Percentiles rank a stretch among this genome's conserved stretches.
phyloP scores from a whole-genome alignment of 2,329 filamentous ascomycete species.

The Fusarium humuli region DNA sequence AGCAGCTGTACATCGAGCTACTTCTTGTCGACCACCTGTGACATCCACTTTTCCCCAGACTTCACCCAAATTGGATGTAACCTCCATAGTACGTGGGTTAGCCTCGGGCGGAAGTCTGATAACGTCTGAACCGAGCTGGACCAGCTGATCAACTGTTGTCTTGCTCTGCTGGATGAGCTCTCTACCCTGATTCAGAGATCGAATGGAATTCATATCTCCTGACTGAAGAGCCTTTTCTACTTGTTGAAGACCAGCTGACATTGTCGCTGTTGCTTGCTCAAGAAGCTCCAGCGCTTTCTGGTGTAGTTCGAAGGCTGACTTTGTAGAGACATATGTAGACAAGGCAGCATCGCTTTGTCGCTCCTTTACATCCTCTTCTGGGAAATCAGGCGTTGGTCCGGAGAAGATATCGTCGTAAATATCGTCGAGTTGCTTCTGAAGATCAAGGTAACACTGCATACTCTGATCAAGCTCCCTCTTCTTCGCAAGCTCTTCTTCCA shows the following conservation, averaged over 20 bases:
- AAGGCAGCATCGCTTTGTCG: constrained; percentile 50
- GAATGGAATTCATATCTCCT: constrained; percentile 48
- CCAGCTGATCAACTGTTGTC: constrained; percentile 23
- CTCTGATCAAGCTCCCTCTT: constrained; percentile 53
- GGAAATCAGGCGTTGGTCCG: constrained; percentile 63
- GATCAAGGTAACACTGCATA: constrained; percentile 51
- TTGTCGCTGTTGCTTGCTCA: constrained; percentile 50
- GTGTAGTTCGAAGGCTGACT: constrained; percentile 54
- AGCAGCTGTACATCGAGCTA: constrained; percentile 50
- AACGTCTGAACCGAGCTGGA: constrained; percentile 24
- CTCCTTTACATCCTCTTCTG: constrained; percentile 65
- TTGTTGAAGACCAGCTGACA: constrained; percentile 51
- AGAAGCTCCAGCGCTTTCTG: constrained; percentile 56
- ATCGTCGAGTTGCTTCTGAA: constrained; percentile 61
- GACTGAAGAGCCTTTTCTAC: constrained; percentile 57
- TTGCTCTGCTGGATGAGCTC: constrained; percentile 25
- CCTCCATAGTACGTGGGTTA: constrained; percentile 55
- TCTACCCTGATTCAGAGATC: constrained; percentile 27
- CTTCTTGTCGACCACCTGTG: constrained; percentile 55
- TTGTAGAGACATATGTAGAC: constrained; percentile 53
- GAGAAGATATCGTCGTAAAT: constrained; percentile 65
- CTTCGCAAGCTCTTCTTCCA: constrained; percentile 54
- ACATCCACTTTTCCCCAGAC: constrained; percentile 65
- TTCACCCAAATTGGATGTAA: constrained; percentile 54
- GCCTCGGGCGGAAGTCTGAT: constrained; percentile 51